phyloP scores from a whole-genome alignment of 106 monocot species.

The Vanilla planifolia region DNA sequence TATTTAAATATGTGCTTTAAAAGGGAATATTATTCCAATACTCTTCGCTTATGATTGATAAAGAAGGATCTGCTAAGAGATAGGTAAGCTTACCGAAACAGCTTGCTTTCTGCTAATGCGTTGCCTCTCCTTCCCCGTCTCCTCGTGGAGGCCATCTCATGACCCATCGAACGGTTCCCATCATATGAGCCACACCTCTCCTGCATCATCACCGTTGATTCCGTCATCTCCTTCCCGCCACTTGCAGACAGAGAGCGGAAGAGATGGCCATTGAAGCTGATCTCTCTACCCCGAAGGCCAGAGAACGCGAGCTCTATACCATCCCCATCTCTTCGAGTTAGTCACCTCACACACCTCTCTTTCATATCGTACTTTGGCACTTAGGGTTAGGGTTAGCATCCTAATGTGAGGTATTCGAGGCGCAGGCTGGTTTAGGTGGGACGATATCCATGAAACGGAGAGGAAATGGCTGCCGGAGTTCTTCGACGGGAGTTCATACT shows the following conservation, averaged over 20 bases:
- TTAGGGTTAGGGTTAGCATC: slow-evolving; percentile 21
- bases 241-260: slow-evolving; percentile 14
- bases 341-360: not conserved
- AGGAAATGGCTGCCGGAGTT: slow-evolving; percentile 60
- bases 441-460: slow-evolving; percentile 84
- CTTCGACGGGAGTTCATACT: slow-evolving; percentile 56
- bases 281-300: slow-evolving; percentile 1
- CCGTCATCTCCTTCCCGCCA: too few species aligned
- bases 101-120: too few species aligned
- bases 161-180: too few species aligned
- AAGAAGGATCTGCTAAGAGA: too few species aligned
- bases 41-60: too few species aligned
- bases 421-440: slow-evolving; percentile 91
- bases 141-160: too few species aligned
- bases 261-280: slow-evolving; percentile 21
- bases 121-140: too few species aligned
- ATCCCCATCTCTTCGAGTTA: slow-evolving; percentile 70
- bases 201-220: too few species aligned
- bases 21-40: too few species aligned
- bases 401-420: not conserved
- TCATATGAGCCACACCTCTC: too few species aligned
- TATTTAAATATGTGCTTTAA: too few species aligned
- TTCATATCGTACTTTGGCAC: slow-evolving; percentile 7
- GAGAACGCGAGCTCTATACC: slow-evolving; percentile 69
- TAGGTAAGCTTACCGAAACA: too few species aligned